Evolutionary conservation across 2,329 filamentous ascomycete species (phyloP), one percentile per base, ranked within the genome.

Genomic region (Dothideomycetes sp.): DNA sequence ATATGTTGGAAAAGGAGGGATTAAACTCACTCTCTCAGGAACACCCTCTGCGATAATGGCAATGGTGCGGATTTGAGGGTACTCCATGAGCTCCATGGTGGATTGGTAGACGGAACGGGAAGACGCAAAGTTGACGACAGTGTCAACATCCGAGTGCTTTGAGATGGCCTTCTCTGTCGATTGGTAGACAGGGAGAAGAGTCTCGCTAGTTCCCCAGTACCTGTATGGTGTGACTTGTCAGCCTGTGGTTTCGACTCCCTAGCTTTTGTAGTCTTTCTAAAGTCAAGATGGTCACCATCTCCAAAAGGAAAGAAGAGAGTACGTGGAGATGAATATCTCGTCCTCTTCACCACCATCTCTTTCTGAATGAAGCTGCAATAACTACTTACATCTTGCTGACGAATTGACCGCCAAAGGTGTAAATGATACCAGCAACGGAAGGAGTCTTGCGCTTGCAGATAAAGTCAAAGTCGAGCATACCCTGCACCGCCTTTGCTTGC

Each of bases 201-300:
- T 98, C 76, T 98, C 91, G 72, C 87, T 95, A 61, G 91, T 98
- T 60, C 91, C 91, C 91, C 91, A 98, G 84, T 98, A 98, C 72
- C 52, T 55, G 40, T 8, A 36, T 7, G n/a, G 12, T 27, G 22
- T 27, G 29, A 38, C 7, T 35, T 5, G 18, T 10, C 11, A 19
- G 8, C 8, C 33, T 35, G 33, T 35, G 9, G 5, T 16, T 8
- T 32, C 15, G 8, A 32, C 14, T 16, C 15, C 15, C 30, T 5
- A 16, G 30, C 10, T n/a, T n/a, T n/a, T n/a, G n/a, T n/a, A n/a
- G n/a, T n/a, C n/a, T n/a, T n/a, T n/a, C n/a, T n/a, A n/a, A n/a
- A n/a, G n/a, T n/a, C n/a, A n/a, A n/a, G n/a, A n/a, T n/a, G n/a
- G n/a, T n/a, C n/a, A n/a, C n/a, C n/a, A n/a, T n/a, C n/a, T n/a